These are phyloP conservation scores for Tolypocladium tropicale DNA, from an alignment of 2,329 filamentous ascomycete genomes.

Conservation along the genomic window DNA sequence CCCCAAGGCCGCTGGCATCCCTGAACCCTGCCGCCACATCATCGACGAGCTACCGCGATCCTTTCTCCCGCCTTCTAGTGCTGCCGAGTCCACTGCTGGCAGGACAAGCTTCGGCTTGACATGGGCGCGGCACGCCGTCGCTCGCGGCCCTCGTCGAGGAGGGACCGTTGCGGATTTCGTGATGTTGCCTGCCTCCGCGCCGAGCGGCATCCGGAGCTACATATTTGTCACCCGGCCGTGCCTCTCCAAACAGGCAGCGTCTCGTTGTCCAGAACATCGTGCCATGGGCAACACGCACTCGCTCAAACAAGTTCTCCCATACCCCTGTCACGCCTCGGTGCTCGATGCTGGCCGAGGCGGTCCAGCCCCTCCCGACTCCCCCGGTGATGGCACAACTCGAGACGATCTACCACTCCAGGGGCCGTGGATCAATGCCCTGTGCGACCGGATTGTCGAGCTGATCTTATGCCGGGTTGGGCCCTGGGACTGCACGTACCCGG, in stretches of 20 bases:
- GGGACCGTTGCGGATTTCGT: background rate
- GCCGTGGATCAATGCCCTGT: conserved; percentile 20
- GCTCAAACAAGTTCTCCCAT: background rate
- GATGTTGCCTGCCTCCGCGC: too few species aligned
- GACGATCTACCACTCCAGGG: conserved; percentile 17
- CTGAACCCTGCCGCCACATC: conserved; percentile 4
- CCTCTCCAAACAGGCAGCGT: background rate
- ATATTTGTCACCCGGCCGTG: background rate
- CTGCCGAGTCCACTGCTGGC: background rate
- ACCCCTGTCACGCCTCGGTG: background rate
- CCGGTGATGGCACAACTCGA: conserved; percentile 3
- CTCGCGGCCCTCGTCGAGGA: background rate
- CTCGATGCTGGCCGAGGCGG: background rate
- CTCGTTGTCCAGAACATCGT: background rate
- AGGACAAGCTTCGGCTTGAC: background rate
- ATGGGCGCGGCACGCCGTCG: background rate
- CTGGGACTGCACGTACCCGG: background rate
- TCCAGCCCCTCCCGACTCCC: background rate
- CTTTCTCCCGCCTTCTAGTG: conserved; percentile 3
- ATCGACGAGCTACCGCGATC: conserved; percentile 2
- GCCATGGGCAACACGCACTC: too few species aligned
- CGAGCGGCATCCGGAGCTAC: background rate
- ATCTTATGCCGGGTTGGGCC: conserved; percentile 20
- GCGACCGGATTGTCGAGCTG: conserved; percentile 36
- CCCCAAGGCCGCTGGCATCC: conserved; percentile 3